Evolutionary conservation across 208 protist species (phyloP).

Genomic region (Leishmania braziliensis): DNA sequence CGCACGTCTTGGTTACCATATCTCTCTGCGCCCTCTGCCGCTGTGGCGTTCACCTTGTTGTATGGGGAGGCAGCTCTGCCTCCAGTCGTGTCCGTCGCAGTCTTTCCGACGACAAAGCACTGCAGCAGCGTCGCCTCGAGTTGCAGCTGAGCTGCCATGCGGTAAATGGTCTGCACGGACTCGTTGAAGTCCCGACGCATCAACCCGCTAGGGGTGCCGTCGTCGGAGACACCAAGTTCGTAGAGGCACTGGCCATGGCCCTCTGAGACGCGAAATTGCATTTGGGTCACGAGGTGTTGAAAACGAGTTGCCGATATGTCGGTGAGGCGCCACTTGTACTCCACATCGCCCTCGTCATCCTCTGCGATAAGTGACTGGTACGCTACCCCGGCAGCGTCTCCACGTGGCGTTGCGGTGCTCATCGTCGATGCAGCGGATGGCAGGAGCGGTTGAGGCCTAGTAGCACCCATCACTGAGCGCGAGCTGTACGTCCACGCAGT

Average conservation of each 20-base stretch:
- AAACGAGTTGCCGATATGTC: conserved; percentile 76
- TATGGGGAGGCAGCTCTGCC: neutral
- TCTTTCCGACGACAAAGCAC: conserved; percentile 40
- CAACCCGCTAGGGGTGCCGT: conserved; percentile 89
- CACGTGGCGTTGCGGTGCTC: neutral
- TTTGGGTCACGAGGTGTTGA: conserved; percentile 94
- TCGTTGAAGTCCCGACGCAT: conserved; percentile 72
- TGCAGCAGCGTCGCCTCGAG: conserved; percentile 67
- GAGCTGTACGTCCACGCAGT: neutral
- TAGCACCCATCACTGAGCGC: conserved; percentile 4
- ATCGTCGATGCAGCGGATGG: neutral
- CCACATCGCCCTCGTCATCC: conserved; percentile 94
- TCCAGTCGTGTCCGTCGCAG: neutral
- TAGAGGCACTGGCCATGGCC: conserved; percentile 94
- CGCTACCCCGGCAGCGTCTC: neutral
- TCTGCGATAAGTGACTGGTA: conserved; percentile 64
- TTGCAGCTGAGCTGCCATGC: conserved; percentile 73
- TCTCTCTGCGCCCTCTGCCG: neutral
- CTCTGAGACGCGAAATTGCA: conserved; percentile 93
- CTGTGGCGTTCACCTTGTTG: neutral
- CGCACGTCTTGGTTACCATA: neutral
- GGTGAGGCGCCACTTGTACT: conserved; percentile 97
- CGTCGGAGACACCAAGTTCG: conserved; percentile 93
- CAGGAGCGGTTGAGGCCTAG: neutral
- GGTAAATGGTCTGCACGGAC: conserved; percentile 70